Evolutionary conservation across 2,329 filamentous ascomycete species (phyloP).

Genomic region (Phyllosticta paracitricarpa): DNA sequence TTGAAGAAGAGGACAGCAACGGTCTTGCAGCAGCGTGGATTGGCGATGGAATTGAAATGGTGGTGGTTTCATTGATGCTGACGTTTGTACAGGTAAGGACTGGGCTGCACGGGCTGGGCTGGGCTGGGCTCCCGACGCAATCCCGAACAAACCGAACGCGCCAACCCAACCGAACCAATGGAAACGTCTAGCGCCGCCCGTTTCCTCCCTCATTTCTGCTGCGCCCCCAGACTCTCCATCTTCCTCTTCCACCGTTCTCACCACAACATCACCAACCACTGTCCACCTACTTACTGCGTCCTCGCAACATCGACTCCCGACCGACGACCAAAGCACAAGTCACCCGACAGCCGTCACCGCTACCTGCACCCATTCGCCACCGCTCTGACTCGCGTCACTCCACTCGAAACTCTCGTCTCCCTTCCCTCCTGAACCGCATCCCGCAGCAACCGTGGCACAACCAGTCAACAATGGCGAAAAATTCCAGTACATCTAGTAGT

Average conservation of each 20-base stretch:
- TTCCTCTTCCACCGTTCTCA: not conserved
- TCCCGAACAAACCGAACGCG: not conserved
- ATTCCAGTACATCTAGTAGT: constrained; percentile 59
- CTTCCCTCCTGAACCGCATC: not conserved
- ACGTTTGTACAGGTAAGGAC: not conserved
- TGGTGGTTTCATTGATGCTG: not conserved
- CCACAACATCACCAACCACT: not conserved
- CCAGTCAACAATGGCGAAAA: constrained; percentile 54
- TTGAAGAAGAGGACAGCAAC: not conserved
- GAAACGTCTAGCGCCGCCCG: not conserved
- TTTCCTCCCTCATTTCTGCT: constrained; percentile 6
- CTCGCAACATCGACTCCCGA: not conserved
- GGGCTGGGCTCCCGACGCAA: not conserved
- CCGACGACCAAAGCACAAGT: not conserved
- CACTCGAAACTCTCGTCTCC: not conserved
- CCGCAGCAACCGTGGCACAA: constrained; percentile 36
- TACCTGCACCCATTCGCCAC: not conserved
- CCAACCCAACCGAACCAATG: not conserved
- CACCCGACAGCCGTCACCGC: not conserved
- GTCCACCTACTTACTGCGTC: not conserved
- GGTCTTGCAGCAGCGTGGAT: not conserved
- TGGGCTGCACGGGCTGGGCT: too few relatives aligned
- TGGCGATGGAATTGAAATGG: not conserved
- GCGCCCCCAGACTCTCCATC: not conserved
- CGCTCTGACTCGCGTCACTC: not conserved